phyloP scores from a whole-genome alignment of 2,329 filamentous ascomycete genomes.

The Dactylellina drechsleri region DNA sequence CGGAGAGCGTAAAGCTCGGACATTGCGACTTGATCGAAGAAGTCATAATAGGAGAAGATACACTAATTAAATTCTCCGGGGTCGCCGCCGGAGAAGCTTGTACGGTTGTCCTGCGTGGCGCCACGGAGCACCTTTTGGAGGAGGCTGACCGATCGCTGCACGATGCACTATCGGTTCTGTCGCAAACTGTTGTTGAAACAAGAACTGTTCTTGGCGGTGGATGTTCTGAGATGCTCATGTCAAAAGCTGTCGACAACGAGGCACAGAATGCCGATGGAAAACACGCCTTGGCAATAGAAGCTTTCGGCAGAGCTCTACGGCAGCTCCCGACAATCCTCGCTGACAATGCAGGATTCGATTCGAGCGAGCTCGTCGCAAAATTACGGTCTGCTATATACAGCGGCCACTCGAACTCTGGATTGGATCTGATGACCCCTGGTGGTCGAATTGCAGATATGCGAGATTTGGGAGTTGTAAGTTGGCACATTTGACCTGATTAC shows the following conservation, averaged over 20 bases:
- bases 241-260: conserved; percentile 93
- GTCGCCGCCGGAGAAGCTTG: conserved; percentile 93
- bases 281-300: conserved; percentile 90
- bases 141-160: conserved; percentile 96
- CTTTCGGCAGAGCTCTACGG: conserved; percentile 86
- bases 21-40: conserved; percentile 96
- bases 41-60: conserved; percentile 98
- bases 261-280: conserved; percentile 96
- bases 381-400: conserved; percentile 94
- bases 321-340: conserved; percentile 96
- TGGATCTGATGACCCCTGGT: conserved; percentile 88
- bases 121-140: conserved; percentile 94
- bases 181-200: conserved; percentile 94
- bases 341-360: conserved; percentile 96
- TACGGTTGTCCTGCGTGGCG: conserved; percentile 94
- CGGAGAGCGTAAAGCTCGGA: conserved; percentile 94
- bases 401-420: conserved; percentile 87
- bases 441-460: conserved; percentile 96
- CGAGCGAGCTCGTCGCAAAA: conserved; percentile 88
- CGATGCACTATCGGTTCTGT: conserved; percentile 93
- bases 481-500: neutral
- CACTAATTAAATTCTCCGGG: conserved; percentile 95
- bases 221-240: conserved; percentile 98
- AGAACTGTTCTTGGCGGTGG: conserved; percentile 93
- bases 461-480: conserved; percentile 76